phyloP scores from a whole-genome alignment of 2,329 filamentous ascomycete genomes.

The Aspergillus ochraceoroseus region DNA sequence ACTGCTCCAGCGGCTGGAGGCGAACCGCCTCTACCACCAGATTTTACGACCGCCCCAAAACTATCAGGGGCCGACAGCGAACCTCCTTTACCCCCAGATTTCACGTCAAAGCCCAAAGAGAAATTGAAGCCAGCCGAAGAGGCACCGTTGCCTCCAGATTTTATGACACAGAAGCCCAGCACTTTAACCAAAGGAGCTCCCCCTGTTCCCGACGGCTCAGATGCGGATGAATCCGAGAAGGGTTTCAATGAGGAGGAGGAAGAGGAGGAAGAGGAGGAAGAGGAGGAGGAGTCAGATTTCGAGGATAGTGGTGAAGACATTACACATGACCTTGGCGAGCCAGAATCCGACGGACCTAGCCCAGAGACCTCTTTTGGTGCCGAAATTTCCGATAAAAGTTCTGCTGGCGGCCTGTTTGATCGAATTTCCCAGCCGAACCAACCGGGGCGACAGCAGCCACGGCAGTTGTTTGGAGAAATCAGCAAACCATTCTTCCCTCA shows the following conservation, averaged over 20 bases:
- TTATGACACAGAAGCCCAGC: constrained; percentile 22
- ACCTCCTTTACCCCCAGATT: constrained; percentile 24
- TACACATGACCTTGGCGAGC: constrained; percentile 36
- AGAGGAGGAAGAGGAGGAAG: too few species aligned
- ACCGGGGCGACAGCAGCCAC: constrained; percentile 8
- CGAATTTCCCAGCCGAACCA: constrained; percentile 31
- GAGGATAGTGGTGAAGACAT: constrained; percentile 46
- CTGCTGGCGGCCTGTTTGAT: constrained; percentile 40
- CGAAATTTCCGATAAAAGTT: constrained; percentile 33
- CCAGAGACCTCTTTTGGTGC: constrained; percentile 44
- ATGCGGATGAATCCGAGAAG: constrained; percentile 32
- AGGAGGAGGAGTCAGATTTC: constrained; percentile 40
- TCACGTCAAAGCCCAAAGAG: constrained; percentile 14
- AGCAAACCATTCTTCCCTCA: constrained; percentile 37
- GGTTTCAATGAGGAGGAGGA: constrained; percentile 36
- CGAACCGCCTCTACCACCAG: constrained; percentile 26
- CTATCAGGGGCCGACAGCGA: constrained; percentile 18
- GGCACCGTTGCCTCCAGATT: constrained; percentile 29
- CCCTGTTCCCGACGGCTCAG: constrained; percentile 35
- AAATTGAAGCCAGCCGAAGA: constrained; percentile 13
- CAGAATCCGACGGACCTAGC: constrained; percentile 31
- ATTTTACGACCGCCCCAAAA: constrained; percentile 24
- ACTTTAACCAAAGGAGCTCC: constrained; percentile 23
- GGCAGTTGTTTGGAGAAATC: constrained; percentile 45
- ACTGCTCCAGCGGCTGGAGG: constrained; percentile 17